Percentiles rank a stretch among this genome's conserved stretches.
Evolutionary conservation across 2,329 filamentous ascomycete genomes (phyloP).

Genomic region (Botrytis galanthina): DNA sequence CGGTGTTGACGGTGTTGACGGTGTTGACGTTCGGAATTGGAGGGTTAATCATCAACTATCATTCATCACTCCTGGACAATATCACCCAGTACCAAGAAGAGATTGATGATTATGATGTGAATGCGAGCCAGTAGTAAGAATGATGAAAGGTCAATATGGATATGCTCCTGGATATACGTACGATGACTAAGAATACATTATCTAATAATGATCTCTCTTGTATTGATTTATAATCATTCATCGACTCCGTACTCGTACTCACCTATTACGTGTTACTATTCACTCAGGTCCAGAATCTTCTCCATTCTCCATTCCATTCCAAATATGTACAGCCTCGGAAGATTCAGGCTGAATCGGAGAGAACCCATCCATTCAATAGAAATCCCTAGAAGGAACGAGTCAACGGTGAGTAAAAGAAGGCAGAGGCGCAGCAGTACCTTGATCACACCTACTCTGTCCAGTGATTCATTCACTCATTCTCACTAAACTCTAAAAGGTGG

Average conservation of each 20-base stretch:
- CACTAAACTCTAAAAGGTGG: neutral
- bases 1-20: neutral
- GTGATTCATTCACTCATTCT: constrained; percentile 10
- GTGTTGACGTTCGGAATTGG: neutral
- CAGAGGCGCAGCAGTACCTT: constrained; percentile 15
- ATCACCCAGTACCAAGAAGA: no score
- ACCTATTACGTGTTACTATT: no score
- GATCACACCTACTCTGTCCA: neutral
- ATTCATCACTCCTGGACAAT: neutral
- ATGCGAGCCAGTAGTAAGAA: no score
- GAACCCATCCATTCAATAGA: neutral
- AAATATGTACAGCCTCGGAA: neutral
- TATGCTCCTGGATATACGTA: neutral
- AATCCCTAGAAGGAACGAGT: constrained; percentile 8
- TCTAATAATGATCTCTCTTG: neutral
- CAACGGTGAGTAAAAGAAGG: constrained; percentile 13
- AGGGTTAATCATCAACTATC: neutral
- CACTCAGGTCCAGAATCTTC: constrained; percentile 15
- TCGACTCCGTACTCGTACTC: neutral
- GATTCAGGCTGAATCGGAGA: neutral
- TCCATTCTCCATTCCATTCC: neutral
- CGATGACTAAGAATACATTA: neutral
- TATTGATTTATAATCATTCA: neutral
- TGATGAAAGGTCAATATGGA: neutral
- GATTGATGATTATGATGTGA: neutral